Evolutionary conservation across 495 filamentous ascomycete genomes (phyloP).

Genomic region (Parathielavia hyrcaniae): DNA sequence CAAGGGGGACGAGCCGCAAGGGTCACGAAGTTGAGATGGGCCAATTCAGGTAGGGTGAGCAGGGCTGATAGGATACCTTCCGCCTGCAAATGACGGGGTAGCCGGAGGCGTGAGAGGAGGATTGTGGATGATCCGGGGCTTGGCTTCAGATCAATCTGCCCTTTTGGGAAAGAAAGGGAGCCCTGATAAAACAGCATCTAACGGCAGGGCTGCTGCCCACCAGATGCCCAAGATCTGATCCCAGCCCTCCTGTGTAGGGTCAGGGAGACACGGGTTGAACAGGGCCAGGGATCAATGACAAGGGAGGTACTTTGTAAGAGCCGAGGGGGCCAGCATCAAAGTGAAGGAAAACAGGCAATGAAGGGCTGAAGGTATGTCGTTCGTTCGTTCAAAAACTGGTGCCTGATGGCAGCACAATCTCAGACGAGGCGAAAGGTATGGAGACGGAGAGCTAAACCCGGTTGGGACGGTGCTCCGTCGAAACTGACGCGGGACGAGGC

Average conservation of each 20-base stretch:
- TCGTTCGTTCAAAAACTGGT: constrained; percentile 5
- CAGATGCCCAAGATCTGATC: constrained; percentile 20
- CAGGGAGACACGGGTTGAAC: background rate
- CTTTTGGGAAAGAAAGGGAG: constrained; percentile 21
- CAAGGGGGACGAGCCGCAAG: constrained; percentile 37
- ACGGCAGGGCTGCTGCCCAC: constrained; percentile 17
- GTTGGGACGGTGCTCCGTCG: constrained; percentile 21
- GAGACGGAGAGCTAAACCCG: constrained; percentile 18
- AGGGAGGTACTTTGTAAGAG: background rate
- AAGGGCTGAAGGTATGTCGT: background rate
- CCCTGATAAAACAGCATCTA: constrained; percentile 26
- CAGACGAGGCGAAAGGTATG: constrained; percentile 19
- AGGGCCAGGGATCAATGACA: constrained; percentile 10
- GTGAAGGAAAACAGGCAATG: constrained; percentile 4
- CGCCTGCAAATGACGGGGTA: constrained; percentile 40
- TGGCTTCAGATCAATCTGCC: constrained; percentile 14
- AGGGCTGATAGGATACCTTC: constrained; percentile 42
- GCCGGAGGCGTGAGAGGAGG: constrained; percentile 17
- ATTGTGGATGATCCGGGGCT: constrained; percentile 1
- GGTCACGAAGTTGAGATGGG: constrained; percentile 32
- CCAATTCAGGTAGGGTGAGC: constrained; percentile 26
- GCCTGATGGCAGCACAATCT: constrained; percentile 15
- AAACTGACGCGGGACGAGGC: constrained; percentile 21
- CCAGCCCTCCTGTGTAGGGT: background rate
- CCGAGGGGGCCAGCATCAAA: constrained; percentile 16